These are phyloP conservation scores for Petasospora rhodanensis DNA, from an alignment of 1,139 yeast genomes.

Conservation along the genomic window DNA sequence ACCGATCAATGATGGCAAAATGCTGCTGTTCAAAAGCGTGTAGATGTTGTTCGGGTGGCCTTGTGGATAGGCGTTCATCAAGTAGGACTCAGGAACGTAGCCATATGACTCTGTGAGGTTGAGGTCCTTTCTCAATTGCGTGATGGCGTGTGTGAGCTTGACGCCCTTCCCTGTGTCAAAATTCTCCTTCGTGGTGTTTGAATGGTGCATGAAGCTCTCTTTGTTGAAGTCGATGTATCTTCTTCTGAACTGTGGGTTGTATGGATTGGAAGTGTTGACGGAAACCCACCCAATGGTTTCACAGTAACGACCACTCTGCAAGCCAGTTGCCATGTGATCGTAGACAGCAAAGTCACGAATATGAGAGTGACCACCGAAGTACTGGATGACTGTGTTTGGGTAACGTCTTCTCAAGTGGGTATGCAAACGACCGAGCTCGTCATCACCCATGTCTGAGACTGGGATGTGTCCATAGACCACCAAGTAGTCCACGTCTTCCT, in stretches of 20 bases:
- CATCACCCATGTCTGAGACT: conserved; percentile 50
- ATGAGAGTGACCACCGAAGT: conserved; percentile 94
- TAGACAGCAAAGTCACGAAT: conserved; percentile 74
- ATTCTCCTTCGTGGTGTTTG: conserved; percentile 26
- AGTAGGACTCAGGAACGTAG: conserved; percentile 59
- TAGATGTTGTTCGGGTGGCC: conserved; percentile 58
- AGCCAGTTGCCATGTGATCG: conserved; percentile 65
- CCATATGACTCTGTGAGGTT: conserved; percentile 59
- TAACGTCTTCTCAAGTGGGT: conserved; percentile 47
- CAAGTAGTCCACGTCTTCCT: conserved; percentile 54
- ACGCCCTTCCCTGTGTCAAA: conserved; percentile 51
- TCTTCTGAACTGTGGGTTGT: conserved; percentile 41
- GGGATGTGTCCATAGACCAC: conserved; percentile 83
- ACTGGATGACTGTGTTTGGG: conserved; percentile 68
- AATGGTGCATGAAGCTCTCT: conserved; percentile 64
- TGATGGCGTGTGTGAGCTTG: conserved; percentile 42
- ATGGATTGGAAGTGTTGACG: conserved; percentile 34
- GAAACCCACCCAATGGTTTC: conserved; percentile 91
- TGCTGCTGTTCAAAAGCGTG: conserved; percentile 50
- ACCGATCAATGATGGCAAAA: conserved; percentile 48
- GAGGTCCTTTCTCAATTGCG: conserved; percentile 42
- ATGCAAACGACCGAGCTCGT: conserved; percentile 38
- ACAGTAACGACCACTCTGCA: conserved; percentile 89
- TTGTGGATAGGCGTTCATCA: conserved; percentile 65
- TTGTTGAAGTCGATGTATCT: conserved; percentile 78